Evolutionary conservation across 2,329 filamentous ascomycete species (phyloP), one percentile per base, ranked within the genome.

Genomic region (Paraconiothyrium sp.): DNA sequence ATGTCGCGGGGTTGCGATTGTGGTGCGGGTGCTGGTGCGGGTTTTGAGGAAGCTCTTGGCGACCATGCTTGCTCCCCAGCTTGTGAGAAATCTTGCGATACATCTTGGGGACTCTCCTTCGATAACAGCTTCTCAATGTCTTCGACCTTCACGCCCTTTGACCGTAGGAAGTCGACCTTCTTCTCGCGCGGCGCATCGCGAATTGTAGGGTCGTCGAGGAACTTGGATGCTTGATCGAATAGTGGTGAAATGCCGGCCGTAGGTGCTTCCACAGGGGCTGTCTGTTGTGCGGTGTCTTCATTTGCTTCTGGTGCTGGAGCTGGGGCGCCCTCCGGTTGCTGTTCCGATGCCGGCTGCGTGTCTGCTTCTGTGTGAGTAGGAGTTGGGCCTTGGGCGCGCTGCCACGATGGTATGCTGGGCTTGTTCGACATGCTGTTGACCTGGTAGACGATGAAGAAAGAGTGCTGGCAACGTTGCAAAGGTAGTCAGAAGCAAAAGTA

Each of bases 121-220:
- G 82, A 64, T 43, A 97, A 79, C 8, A 97, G 82, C 54, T 82
- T 81, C 67, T 92, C 82, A 63, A 97, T 92, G 63, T 94, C 88
- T 35, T 85, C 83, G 4, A 85, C 81, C 3, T 80, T 81, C 8
- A 97, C 81, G 3, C 92, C 92, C 76, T 97, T 97, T 54, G 87
- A 87, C 72, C 89, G 85, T 1, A 97, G 81, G 69, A 97, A 97
- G 8, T 86, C 85, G 22, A 86, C 82, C 81, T 97, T 97, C 78
- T 88, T 89, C 59, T 92, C 90, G 48, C 84, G 84, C 0, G 90
- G 84, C 37, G 90, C 88, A 77, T 90, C 82, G 61, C 86, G 88
- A 60, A 97, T 91, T 22, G 85, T 83, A 8, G 91, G 88, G 62
- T 96, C 90, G 54, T 91, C 83, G 4, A 97, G 85, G 73, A 97